phyloP scores from a whole-genome alignment of 352 stramenopile species.

The Phytophthora ohioensis region DNA sequence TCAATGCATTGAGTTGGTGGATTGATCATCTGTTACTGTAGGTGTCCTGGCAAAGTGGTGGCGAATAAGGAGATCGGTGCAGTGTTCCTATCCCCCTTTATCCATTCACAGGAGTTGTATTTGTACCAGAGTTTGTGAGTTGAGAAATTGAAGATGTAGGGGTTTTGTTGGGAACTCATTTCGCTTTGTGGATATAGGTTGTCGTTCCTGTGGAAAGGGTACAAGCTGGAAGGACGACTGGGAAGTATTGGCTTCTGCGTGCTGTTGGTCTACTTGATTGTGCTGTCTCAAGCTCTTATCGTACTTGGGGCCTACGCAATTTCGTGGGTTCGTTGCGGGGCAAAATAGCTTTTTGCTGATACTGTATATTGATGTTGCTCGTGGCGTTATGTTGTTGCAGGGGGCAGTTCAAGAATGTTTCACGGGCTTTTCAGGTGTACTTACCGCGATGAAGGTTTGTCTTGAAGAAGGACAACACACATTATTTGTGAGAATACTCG shows the following conservation, averaged over 20 bases:
- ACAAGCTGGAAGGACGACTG: slow-evolving; percentile 72
- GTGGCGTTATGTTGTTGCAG: slow-evolving; percentile 29
- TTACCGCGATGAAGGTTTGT: slow-evolving; percentile 82
- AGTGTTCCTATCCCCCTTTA: slow-evolving; percentile 75
- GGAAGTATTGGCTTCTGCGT: slow-evolving; percentile 61
- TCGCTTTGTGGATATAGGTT: slow-evolving; percentile 50
- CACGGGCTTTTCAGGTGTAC: slow-evolving; percentile 80
- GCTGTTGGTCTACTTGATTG: slow-evolving; percentile 60
- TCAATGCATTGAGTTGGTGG: slow-evolving; percentile 3
- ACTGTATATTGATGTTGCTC: not conserved
- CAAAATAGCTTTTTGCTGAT: not conserved
- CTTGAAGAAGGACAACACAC: not conserved
- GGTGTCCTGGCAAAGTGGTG: slow-evolving; percentile 74
- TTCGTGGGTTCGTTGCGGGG: slow-evolving; percentile 23
- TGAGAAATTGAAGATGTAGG: not conserved
- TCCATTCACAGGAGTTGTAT: slow-evolving; percentile 88
- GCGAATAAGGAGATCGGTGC: slow-evolving; percentile 45
- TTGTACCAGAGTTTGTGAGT: slow-evolving; percentile 93
- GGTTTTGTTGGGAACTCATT: too few species aligned
- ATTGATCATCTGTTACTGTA: slow-evolving; percentile 36
- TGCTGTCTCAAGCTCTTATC: slow-evolving; percentile 71
- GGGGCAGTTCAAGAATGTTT: slow-evolving; percentile 63
- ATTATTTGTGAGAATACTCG: not conserved
- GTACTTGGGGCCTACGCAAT: slow-evolving; percentile 52
- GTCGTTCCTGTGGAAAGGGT: slow-evolving; percentile 88